Evolutionary conservation across 345 rosid genomes (phyloP), one percentile per base, ranked within the genome.

Genomic region (Boechera divaricarpa): DNA sequence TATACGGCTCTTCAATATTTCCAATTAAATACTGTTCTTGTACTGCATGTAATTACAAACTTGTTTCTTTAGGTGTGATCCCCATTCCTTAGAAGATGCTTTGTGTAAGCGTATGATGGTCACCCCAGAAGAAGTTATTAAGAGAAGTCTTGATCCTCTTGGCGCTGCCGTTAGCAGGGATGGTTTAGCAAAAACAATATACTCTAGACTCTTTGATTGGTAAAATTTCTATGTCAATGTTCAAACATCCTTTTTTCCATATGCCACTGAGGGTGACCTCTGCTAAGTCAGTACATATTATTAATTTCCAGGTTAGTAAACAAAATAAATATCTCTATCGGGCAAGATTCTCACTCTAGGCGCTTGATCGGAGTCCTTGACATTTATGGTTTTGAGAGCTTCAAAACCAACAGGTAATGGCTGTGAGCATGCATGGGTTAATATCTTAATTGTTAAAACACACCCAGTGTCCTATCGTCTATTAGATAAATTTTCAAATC

Each of bases 351-450:
- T 70, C 47, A 76, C 21, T 93, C 97, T 21, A 82, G 81, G 63
- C 85, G 81, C 81, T 78, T 84, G 80, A 93, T 93, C 53, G 96
- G 98, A 69, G 88, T 91, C 81, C 94, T 91, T 78, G 96, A 91
- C 87, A 91, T 91, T 52, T 91, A 91, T 85, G 98, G 94, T 70
- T 93, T 94, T 52, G 98, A 94, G 78, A 94, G 98, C 85, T 94
- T 94, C 77, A 68, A 83, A 74, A 80, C 77, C 78, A 94, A 89
- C 72, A 94, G 98, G 98, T 91, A 84, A 76, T 64, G 69, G 72
- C 80, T 55, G 32, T 51, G 44, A 36, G 24, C 35, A 59, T 21
- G 29, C 41, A 38, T 66, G 60, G 24, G 28, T 18, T 44, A 55
- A 56, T 63, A 63, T 53, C 42, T 63, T 52, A 63, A 26, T 31